phyloP scores from a whole-genome alignment of 148 eudicot genomes.

The Polygonum maritimum region DNA sequence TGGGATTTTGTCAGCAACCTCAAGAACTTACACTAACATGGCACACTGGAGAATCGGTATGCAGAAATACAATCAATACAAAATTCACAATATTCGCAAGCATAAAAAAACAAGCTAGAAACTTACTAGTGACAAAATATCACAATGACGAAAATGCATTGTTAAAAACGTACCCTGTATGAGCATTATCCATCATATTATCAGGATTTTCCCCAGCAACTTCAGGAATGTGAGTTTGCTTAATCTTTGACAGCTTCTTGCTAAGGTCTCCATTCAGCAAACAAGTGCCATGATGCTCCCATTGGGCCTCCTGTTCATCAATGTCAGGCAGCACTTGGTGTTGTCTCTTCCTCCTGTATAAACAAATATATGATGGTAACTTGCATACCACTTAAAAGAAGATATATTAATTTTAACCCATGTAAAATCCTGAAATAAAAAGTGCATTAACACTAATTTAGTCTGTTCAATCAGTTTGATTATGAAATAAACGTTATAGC shows the following conservation, averaged over 20 bases:
- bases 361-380: not conserved
- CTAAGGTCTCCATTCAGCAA: conserved; percentile 13
- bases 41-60: not conserved
- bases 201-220: conserved; percentile 15
- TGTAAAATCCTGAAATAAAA: not conserved
- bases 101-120: not conserved
- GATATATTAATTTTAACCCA: not conserved
- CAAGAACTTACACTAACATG: not conserved
- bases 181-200: conserved; percentile 15
- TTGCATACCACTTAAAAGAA: not conserved
- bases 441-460: not conserved
- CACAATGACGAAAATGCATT: not conserved
- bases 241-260: conserved; percentile 24
- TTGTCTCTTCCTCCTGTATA: conserved; percentile 51
- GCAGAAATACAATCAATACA: not conserved
- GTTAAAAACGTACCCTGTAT: conserved; percentile 24
- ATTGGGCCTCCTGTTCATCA: conserved; percentile 20
- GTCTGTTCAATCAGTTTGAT: not conserved
- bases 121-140: not conserved
- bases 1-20: conserved; percentile 12
- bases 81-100: not conserved
- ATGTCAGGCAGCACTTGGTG: conserved; percentile 11
- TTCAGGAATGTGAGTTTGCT: conserved; percentile 16
- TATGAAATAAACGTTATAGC: not conserved
- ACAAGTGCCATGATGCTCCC: conserved; percentile 18